phyloP scores from a whole-genome alignment of 129 eudicot genomes.

The Oenanthe sinensis region DNA sequence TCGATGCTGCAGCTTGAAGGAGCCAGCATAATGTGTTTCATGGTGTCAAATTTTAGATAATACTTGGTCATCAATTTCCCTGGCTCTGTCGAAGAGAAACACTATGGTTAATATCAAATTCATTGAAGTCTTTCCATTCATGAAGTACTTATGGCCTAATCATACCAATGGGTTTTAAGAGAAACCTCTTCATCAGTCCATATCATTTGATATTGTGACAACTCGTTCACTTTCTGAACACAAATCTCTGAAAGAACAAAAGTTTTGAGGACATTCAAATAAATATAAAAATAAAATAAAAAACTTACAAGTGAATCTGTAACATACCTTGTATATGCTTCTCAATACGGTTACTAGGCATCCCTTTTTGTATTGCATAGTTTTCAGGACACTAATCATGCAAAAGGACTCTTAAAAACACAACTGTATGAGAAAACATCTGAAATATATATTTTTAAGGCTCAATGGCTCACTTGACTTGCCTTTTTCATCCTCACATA shows the following conservation, averaged over 20 bases:
- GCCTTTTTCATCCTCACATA: constrained; percentile 94
- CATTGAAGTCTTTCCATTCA: background rate
- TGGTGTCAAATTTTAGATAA: constrained; percentile 86
- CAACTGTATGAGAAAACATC: constrained; percentile 2
- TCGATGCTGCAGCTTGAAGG: constrained; percentile 72
- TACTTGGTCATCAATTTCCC: constrained; percentile 96
- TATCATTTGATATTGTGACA: constrained; percentile 76
- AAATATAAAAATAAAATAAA: background rate
- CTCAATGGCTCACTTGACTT: constrained; percentile 17
- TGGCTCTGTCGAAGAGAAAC: constrained; percentile 54
- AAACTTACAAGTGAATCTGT: background rate
- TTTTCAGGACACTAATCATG: constrained; percentile 70
- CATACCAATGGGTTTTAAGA: constrained; percentile 93
- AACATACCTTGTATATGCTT: constrained; percentile 74
- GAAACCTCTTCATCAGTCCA: constrained; percentile 98
- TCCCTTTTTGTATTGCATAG: constrained; percentile 61
- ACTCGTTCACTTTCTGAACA: constrained; percentile 82
- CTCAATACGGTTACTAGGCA: constrained; percentile 48
- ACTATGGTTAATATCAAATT: constrained; percentile 1
- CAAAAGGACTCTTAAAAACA: constrained; percentile 31
- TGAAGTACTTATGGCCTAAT: constrained; percentile 4
- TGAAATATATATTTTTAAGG: constrained; percentile 4
- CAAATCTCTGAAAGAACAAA: constrained; percentile 58
- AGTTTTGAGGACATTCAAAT: constrained; percentile 16
- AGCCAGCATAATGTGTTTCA: constrained; percentile 89